Evolutionary conservation across 2,329 filamentous ascomycete species (phyloP), one percentile per base, ranked within the genome.

Genomic region (Dactylella cylindrospora): DNA sequence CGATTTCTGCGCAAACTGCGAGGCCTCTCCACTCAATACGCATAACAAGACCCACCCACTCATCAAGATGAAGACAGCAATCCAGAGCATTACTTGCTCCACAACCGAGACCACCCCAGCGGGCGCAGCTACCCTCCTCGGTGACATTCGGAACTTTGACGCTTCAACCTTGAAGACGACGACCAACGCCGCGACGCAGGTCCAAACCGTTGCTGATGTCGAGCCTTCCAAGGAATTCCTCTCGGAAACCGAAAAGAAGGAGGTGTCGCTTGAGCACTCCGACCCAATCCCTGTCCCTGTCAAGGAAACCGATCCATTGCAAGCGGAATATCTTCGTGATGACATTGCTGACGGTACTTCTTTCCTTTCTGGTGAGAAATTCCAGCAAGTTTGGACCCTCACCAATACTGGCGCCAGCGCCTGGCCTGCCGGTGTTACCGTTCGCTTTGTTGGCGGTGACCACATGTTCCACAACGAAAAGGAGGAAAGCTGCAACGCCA

Each of bases 1-100:
- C 26, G 93, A 98, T 74, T 95, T 96, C 77, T 98, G 93, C 72
- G 88, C 87, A 71, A 86, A 82, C 71, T 98, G 93, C 75, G 94
- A 98, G 76, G 89, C 91, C 41, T 84, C 84, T 69, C 93, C 93
- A 5, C 78, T 78, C 66, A 91, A 94, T 73, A 77, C 76, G 17
- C 93, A 98, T 77, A 96, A 97, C 78, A 84, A 84, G 73, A 95
- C 90, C n/a, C 93, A 98, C 70, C 93, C 93, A 22, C 77, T 98
- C 68, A 90, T 98, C 77, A 96, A 95, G 77, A 90, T 98, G 78
- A 95, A 89, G 80, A 94, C 88, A 2, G 87, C 91, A 7, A 85
- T 98, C 41, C 86, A 88, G 67, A 85, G 88, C 67, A 88, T 95
- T 28, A 90, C 82, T 65, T 87, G 98, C 46, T 90, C 84, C 43